phyloP scores from a whole-genome alignment of 106 monocot species.

The Vanilla planifolia region DNA sequence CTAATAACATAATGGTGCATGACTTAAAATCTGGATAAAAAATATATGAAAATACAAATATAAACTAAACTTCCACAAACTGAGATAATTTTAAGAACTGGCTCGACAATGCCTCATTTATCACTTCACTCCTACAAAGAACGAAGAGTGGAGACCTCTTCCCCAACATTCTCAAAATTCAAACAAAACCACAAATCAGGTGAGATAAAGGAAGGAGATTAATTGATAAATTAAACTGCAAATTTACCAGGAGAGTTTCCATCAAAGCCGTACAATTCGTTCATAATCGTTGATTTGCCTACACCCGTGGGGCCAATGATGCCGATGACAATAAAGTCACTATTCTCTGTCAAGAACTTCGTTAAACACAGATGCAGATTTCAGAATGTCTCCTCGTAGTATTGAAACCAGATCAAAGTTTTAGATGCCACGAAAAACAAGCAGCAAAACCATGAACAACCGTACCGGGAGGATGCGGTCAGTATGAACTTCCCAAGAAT shows the following conservation, averaged over 20 bases:
- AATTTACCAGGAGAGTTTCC: conserved; percentile 61
- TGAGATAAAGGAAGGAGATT: neutral
- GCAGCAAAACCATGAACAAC: too few relatives aligned
- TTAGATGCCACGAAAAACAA: neutral
- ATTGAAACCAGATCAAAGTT: neutral
- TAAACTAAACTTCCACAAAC: too few relatives aligned
- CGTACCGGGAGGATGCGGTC: conserved; percentile 78
- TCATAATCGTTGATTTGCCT: conserved; percentile 92
- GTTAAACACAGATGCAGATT: neutral
- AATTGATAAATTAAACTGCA: neutral
- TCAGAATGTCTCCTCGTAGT: too few relatives aligned
- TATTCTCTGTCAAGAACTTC: conserved; percentile 92
- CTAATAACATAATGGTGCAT: too few relatives aligned
- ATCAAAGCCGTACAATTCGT: conserved; percentile 93
- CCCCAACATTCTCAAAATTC: neutral
- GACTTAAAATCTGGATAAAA: too few relatives aligned
- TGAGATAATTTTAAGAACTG: too few relatives aligned
- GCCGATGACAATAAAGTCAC: conserved; percentile 82
- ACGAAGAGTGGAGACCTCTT: too few relatives aligned
- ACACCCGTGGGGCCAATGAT: conserved; percentile 83
- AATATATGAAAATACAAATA: too few relatives aligned
- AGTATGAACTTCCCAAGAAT: conserved; percentile 74
- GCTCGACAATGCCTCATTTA: too few relatives aligned
- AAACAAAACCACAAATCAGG: neutral
- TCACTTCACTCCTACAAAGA: too few relatives aligned